Percentiles rank a stretch among this genome's conserved stretches.
Conservation (phyloP, 2,329 filamentous ascomycete species). For the Septoria petroselini region DNA sequence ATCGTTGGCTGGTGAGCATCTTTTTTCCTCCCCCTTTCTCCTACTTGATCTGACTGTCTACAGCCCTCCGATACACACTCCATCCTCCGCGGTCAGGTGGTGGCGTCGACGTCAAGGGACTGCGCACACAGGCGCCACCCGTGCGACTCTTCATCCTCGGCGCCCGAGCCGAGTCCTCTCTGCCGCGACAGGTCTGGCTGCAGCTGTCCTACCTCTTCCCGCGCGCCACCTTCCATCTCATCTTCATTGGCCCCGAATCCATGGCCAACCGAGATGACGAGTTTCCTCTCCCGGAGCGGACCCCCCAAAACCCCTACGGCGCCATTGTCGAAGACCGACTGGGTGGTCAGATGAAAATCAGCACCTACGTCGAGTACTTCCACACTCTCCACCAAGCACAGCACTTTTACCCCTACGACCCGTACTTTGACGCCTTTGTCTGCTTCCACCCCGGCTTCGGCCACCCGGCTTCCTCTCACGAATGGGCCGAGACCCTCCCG, state of each 20-base stretch:
- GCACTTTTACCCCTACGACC: conserved; percentile 90
- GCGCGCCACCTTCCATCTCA: conserved; percentile 80
- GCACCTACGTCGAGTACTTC: conserved; percentile 96
- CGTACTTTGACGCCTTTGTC: conserved; percentile 97
- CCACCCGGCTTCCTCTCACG: conserved; percentile 86
- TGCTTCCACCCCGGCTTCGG: conserved; percentile 95
- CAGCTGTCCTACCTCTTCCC: conserved; percentile 95
- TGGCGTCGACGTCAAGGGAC: conserved; percentile 69
- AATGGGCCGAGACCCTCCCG: conserved; percentile 90
- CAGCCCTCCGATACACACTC: conserved; percentile 86
- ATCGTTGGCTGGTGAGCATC: conserved; percentile 77
- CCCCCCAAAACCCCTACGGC: conserved; percentile 82
- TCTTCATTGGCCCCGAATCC: conserved; percentile 93
- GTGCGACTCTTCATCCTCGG: conserved; percentile 91
- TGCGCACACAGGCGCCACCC: conserved; percentile 79
- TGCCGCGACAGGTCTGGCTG: conserved; percentile 89
- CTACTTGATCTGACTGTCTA: conserved; percentile 10
- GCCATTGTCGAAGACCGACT: conserved; percentile 91
- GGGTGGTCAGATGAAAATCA: conserved; percentile 88
- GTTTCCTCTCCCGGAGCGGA: conserved; percentile 84
- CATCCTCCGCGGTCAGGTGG: conserved; percentile 81
- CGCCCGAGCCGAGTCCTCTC: conserved; percentile 92
- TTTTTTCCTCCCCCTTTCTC: conserved; percentile 3
- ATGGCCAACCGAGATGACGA: conserved; percentile 93
- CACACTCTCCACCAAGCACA: conserved; percentile 91